phyloP scores from a whole-genome alignment of 176 grass and related monocot species.

The Echinochloa phyllopogon region DNA sequence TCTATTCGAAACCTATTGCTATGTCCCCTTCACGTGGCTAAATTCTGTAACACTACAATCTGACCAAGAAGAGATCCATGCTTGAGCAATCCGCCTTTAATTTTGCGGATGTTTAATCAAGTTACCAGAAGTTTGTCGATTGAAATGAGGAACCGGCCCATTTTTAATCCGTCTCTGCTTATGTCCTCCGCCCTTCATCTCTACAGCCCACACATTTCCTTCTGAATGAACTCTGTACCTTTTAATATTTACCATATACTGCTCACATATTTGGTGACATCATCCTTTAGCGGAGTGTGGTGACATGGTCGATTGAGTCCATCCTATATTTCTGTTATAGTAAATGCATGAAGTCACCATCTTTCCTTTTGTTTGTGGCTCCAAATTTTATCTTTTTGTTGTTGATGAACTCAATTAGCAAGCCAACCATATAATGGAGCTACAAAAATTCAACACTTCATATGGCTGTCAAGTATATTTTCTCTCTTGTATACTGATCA shows the following conservation, averaged over 20 bases:
- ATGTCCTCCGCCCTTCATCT: too few species aligned
- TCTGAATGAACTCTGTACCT: not conserved
- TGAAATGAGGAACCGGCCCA: not conserved
- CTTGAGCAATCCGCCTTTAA: not conserved
- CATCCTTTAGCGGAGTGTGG: not conserved
- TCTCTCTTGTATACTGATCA: not conserved
- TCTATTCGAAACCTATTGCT: not conserved
- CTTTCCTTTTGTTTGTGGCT: slow-evolving; percentile 5
- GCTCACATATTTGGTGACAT: not conserved
- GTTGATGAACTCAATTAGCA: not conserved
- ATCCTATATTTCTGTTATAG: not conserved
- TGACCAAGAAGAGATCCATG: slow-evolving; percentile 5
- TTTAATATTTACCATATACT: not conserved
- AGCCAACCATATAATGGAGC: not conserved
- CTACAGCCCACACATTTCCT: slow-evolving; percentile 5
- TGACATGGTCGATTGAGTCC: not conserved
- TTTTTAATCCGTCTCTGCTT: slow-evolving; percentile 20
- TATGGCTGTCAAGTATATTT: slow-evolving; percentile 14
- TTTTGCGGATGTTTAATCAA: slow-evolving; percentile 8
- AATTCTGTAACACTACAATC: slow-evolving; percentile 6
- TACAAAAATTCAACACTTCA: not conserved
- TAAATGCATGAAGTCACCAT: slow-evolving; percentile 20
- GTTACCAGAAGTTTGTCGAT: not conserved
- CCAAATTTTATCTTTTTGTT: not conserved
- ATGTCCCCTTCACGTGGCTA: not conserved